Evolutionary conservation across 2,329 filamentous ascomycete genomes (phyloP).

Genomic region (Fusarium nisikadoi): DNA sequence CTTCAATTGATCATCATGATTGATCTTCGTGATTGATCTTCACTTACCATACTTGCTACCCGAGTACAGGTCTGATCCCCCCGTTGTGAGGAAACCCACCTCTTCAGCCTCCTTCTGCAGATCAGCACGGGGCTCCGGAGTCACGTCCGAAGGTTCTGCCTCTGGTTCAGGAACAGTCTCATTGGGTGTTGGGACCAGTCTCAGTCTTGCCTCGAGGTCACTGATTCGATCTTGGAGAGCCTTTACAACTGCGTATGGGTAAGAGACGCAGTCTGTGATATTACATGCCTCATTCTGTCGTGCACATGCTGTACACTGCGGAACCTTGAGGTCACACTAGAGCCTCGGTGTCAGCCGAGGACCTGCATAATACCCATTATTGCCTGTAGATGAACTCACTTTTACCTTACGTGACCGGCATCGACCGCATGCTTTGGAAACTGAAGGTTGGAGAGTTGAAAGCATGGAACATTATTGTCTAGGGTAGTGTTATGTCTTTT

Average conservation of each 20-base stretch:
- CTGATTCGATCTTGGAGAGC: neutral
- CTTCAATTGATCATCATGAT: fast-evolving
- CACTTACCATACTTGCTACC: conserved; percentile 1
- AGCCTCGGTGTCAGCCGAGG: neutral
- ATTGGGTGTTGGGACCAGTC: neutral
- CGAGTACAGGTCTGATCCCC: neutral
- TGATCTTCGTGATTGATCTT: fast-evolving
- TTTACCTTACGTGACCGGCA: conserved; percentile 7
- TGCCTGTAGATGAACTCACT: neutral
- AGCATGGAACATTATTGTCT: neutral
- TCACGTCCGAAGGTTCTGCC: neutral
- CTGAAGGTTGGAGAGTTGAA: neutral
- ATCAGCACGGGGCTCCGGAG: neutral
- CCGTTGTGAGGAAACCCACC: neutral
- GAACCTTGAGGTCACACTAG: neutral
- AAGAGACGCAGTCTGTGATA: neutral
- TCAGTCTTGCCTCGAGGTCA: neutral
- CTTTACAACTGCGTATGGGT: neutral
- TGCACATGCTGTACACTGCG: neutral
- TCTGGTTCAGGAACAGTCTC: neutral
- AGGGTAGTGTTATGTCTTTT: neutral
- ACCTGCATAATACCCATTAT: fast-evolving
- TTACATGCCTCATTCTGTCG: neutral
- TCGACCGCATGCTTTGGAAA: neutral
- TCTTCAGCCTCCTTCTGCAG: conserved; percentile 10